Conservation (phyloP, 169 alveolate genomes). For the Eimeria sp. region DNA sequence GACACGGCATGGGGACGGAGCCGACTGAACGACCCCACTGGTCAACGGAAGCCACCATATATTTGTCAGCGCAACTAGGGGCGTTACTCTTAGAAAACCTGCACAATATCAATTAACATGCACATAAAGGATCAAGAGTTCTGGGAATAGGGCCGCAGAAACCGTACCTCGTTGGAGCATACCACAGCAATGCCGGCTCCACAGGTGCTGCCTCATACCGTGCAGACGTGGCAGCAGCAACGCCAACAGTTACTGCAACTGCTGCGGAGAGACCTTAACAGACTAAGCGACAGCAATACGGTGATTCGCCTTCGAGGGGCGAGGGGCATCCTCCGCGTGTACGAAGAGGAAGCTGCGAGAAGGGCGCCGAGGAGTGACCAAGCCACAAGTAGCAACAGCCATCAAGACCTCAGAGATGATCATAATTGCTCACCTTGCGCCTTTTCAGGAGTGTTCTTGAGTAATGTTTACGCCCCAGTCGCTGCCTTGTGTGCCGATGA, state of each 20-base stretch:
- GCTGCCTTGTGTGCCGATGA: slow-evolving; percentile 54
- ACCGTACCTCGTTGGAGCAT: background rate
- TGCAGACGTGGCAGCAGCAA: slow-evolving; percentile 3
- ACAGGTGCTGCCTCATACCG: slow-evolving; percentile 13
- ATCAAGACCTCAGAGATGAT: background rate
- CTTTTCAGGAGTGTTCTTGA: slow-evolving; percentile 31
- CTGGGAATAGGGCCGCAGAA: background rate
- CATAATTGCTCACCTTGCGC: background rate
- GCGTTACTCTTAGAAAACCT: background rate
- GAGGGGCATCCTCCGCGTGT: slow-evolving; percentile 34
- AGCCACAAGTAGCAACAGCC: background rate
- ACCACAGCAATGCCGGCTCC: slow-evolving; percentile 34
- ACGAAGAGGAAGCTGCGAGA: slow-evolving; percentile 39
- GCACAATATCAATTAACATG: background rate
- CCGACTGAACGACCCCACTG: slow-evolving; percentile 25
- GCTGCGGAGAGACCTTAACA: slow-evolving; percentile 20
- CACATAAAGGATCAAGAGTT: background rate
- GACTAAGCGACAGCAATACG: slow-evolving; percentile 53
- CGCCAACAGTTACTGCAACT: slow-evolving; percentile 31
- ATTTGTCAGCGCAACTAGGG: background rate
- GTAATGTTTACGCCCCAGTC: slow-evolving; percentile 33
- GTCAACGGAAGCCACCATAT: background rate
- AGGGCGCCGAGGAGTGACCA: background rate
- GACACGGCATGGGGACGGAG: background rate
- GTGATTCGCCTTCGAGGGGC: slow-evolving; percentile 36